phyloP scores from a whole-genome alignment of 2,329 filamentous ascomycete species.

The Fusarium burgessii region DNA sequence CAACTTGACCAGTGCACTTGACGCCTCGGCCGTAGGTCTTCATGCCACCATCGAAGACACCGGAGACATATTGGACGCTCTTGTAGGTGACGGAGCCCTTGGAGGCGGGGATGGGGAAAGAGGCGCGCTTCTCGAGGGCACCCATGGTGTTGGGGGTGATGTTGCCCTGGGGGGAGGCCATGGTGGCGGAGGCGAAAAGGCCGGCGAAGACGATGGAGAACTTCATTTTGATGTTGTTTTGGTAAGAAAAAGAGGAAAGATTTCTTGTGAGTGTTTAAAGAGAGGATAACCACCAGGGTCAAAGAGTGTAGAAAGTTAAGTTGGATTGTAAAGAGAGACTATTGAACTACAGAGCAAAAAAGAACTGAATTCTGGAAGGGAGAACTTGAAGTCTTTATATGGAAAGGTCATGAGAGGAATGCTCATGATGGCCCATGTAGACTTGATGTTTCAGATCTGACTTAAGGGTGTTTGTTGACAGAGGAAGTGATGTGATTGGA shows the following conservation, averaged over 20 bases:
- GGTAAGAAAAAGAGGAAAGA: neutral
- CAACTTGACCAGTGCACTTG: constrained; percentile 38
- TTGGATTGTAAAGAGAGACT: constrained; percentile 27
- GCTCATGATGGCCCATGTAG: neutral
- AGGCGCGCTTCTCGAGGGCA: constrained; percentile 42
- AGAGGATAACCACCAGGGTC: constrained; percentile 44
- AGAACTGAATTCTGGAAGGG: too few relatives aligned
- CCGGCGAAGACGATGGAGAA: constrained; percentile 42
- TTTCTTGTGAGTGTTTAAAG: constrained; percentile 17
- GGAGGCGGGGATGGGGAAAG: constrained; percentile 42
- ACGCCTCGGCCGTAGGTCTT: constrained; percentile 42
- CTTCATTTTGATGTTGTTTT: constrained; percentile 39
- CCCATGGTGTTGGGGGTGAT: constrained; percentile 45
- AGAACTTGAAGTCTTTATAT: constrained; percentile 12
- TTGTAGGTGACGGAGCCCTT: constrained; percentile 46
- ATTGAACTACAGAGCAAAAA: constrained; percentile 5
- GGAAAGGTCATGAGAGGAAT: neutral
- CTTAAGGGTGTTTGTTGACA: neutral
- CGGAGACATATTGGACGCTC: constrained; percentile 26
- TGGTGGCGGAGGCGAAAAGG: constrained; percentile 35
- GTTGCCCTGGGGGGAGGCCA: constrained; percentile 41
- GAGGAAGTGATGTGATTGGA: neutral
- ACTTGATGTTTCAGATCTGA: constrained; percentile 30
- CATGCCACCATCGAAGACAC: constrained; percentile 36
- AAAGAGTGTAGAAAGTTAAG: constrained; percentile 34